Conservation (phyloP, 805 yeast genomes). For the Pichia eremophila region DNA sequence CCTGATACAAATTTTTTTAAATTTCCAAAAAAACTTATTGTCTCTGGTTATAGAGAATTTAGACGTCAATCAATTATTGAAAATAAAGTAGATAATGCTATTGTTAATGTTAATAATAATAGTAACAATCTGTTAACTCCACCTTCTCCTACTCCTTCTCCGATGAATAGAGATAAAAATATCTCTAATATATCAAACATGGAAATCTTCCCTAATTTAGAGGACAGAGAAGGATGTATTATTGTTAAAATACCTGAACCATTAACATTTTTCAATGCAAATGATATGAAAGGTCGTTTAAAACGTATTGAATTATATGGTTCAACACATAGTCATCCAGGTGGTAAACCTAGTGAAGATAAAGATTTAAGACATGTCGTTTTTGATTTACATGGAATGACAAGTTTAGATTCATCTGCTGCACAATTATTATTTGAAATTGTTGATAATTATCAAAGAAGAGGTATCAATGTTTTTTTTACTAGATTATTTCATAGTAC, state of each 20-base stretch:
- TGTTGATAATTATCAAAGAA: conserved; percentile 42
- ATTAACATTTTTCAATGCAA: conserved; percentile 76
- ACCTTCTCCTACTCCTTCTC: background rate
- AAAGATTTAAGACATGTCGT: conserved; percentile 46
- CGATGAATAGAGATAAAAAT: background rate
- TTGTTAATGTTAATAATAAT: background rate
- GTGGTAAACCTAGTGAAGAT: conserved; percentile 27
- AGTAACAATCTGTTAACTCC: background rate
- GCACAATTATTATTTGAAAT: conserved; percentile 61
- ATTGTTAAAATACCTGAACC: conserved; percentile 84
- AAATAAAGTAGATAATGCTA: background rate
- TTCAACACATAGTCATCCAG: conserved; percentile 67
- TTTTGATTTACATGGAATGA: conserved; percentile 77
- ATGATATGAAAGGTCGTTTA: conserved; percentile 60
- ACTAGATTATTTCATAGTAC: conserved; percentile 46
- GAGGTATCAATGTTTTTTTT: conserved; percentile 50
- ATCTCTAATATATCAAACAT: background rate
- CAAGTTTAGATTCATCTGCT: conserved; percentile 70
- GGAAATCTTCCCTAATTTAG: conserved; percentile 19
- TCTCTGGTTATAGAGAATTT: conserved; percentile 22
- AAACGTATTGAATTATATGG: conserved; percentile 70
- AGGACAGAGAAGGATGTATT: conserved; percentile 59
- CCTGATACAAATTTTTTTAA: conserved; percentile 6
- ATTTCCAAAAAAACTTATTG: conserved; percentile 13
- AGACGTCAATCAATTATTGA: conserved; percentile 8